Percentiles rank a stretch among this genome's conserved stretches.
These are phyloP conservation scores for Tremella fuciformis DNA, from an alignment of 768 basidiomycete species.

Conservation along the genomic window DNA sequence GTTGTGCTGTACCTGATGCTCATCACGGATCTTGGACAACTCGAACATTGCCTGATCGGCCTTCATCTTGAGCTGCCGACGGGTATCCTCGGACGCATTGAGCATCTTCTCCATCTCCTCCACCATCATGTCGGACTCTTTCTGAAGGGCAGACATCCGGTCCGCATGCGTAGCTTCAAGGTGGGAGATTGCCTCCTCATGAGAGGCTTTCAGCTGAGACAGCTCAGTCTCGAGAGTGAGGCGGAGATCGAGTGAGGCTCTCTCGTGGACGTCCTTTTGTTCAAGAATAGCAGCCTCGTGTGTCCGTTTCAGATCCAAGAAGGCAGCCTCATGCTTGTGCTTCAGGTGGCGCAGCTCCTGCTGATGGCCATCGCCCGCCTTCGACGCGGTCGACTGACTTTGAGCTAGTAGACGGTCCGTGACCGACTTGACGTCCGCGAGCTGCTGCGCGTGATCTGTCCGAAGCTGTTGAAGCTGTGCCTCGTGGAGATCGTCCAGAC, in stretches of 20 bases:
- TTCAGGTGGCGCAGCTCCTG: neutral
- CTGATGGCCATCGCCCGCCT: conserved; percentile 6
- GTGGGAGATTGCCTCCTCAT: conserved; percentile 14
- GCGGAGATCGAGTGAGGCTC: conserved; percentile 3
- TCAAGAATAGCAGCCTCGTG: conserved; percentile 9
- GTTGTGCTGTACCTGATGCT: conserved; percentile 31
- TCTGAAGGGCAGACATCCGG: conserved; percentile 11
- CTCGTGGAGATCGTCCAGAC: conserved; percentile 2
- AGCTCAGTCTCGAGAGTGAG: neutral
- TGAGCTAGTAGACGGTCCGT: conserved; percentile 23
- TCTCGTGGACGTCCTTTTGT: conserved; percentile 12
- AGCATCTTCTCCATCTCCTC: conserved; percentile 34
- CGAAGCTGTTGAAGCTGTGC: conserved; percentile 14
- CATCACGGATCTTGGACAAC: conserved; percentile 35
- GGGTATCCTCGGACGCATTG: conserved; percentile 28
- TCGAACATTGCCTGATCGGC: conserved; percentile 42
- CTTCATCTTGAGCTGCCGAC: conserved; percentile 41
- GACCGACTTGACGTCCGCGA: conserved; percentile 9
- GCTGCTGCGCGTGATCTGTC: conserved; percentile 43
- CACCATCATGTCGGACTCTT: conserved; percentile 24
- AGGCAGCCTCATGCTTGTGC: neutral
- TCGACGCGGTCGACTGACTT: too few species aligned
- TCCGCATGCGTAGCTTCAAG: conserved; percentile 17
- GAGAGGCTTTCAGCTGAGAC: neutral
- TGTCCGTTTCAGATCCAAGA: neutral